Percentiles rank a stretch among this genome's conserved stretches.
phyloP scores from a whole-genome alignment of 177 flowering plant genomes.

The Telopea speciosissima region DNA sequence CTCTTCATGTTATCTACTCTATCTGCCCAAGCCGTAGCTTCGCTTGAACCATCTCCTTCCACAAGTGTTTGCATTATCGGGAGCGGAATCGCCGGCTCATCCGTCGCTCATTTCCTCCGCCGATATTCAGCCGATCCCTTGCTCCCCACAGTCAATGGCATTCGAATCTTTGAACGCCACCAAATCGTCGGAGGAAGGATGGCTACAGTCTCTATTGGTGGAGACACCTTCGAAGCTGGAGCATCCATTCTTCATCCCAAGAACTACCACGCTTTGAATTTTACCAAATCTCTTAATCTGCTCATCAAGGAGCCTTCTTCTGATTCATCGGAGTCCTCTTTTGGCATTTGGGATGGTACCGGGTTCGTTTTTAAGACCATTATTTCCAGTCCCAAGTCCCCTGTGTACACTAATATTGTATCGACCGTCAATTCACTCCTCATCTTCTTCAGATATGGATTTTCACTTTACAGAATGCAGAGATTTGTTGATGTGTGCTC shows the following conservation, averaged over 20 bases:
- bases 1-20: background rate
- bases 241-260: slow-evolving; percentile 87
- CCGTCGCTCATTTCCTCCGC: slow-evolving; percentile 82
- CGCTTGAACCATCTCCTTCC: background rate
- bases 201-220: slow-evolving; percentile 61
- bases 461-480: slow-evolving; percentile 65
- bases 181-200: slow-evolving; percentile 79
- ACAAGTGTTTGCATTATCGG: slow-evolving; percentile 68
- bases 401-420: slow-evolving; percentile 33
- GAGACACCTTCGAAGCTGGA: slow-evolving; percentile 87
- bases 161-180: slow-evolving; percentile 65
- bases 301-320: slow-evolving; percentile 26
- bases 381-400: slow-evolving; percentile 15
- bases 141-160: slow-evolving; percentile 9
- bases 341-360: slow-evolving; percentile 85
- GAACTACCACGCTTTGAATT: slow-evolving; percentile 59
- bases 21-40: background rate
- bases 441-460: slow-evolving; percentile 54
- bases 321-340: slow-evolving; percentile 14
- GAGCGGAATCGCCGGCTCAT: slow-evolving; percentile 79
- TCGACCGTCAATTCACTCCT: slow-evolving; percentile 36
- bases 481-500: slow-evolving; percentile 47
- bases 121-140: slow-evolving; percentile 28
- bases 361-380: slow-evolving; percentile 57
- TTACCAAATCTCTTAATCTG: slow-evolving; percentile 40